Percentiles rank a stretch among this genome's conserved stretches.
phyloP scores from a whole-genome alignment of 2,329 filamentous ascomycete genomes.

The Capronia americana region DNA sequence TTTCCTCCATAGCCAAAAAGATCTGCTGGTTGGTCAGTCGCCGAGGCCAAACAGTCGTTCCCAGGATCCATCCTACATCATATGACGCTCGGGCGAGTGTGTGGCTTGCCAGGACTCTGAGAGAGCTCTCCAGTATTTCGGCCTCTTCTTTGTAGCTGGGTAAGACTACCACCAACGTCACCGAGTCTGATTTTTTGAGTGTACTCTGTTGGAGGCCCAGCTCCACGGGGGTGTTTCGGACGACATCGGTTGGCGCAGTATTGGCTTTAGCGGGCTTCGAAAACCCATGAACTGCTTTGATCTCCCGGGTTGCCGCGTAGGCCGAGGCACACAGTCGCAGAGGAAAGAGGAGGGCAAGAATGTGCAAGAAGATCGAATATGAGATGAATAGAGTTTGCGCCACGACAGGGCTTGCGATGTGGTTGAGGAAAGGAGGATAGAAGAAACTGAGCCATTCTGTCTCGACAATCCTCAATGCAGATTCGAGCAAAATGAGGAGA shows the following conservation, averaged over 20 bases:
- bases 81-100: constrained; percentile 68
- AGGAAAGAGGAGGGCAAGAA: constrained; percentile 66
- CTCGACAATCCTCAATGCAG: constrained; percentile 37
- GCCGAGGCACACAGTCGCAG: constrained; percentile 56
- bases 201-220: constrained; percentile 40
- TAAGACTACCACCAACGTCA: constrained; percentile 71
- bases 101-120: constrained; percentile 72
- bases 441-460: constrained; percentile 28
- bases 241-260: constrained; percentile 53
- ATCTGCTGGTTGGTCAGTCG: constrained; percentile 56
- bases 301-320: constrained; percentile 49
- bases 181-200: constrained; percentile 22
- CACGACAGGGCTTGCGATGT: constrained; percentile 19
- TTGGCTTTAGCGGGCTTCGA: constrained; percentile 25
- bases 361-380: constrained; percentile 70
- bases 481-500: constrained; percentile 38
- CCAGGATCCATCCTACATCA: constrained; percentile 59
- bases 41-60: too few species aligned
- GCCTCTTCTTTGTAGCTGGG: constrained; percentile 78
- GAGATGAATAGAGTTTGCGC: constrained; percentile 51
- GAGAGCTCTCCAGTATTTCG: constrained; percentile 70
- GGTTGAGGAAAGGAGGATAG: constrained; percentile 27
- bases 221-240: constrained; percentile 58
- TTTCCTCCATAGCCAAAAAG: constrained; percentile 75
- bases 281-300: constrained; percentile 29